Evolutionary conservation across 805 yeast genomes (phyloP).

Genomic region (Saccharomycopsis javanensis): DNA sequence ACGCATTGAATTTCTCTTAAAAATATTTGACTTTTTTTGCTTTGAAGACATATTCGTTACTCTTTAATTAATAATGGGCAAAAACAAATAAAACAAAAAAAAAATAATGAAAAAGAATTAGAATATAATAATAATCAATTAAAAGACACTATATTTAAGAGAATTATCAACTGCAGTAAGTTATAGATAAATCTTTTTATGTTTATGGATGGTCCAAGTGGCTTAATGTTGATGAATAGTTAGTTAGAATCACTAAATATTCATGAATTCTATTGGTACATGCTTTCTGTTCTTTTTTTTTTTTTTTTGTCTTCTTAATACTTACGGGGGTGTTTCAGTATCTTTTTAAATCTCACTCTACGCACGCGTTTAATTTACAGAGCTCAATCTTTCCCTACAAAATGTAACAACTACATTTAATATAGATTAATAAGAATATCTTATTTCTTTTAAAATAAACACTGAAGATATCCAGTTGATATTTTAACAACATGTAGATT

Average conservation of each 20-base stretch:
- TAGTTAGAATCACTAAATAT: no score
- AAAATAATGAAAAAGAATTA: background rate
- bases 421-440: no score
- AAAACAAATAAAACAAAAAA: background rate
- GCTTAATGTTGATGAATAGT: background rate
- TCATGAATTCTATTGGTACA: background rate
- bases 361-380: no score
- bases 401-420: no score
- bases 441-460: no score
- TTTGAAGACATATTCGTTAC: background rate
- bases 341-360: background rate
- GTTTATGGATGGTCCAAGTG: no score
- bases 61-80: background rate
- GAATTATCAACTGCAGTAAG: background rate
- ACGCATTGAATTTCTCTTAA: slow-evolving; percentile 13
- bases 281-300: background rate
- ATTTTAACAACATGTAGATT: no score
- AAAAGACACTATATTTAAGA: background rate
- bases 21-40: slow-evolving; percentile 10
- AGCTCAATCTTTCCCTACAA: no score
- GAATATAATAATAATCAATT: no score
- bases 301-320: background rate
- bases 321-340: background rate
- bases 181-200: no score
- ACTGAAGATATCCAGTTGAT: no score